These are phyloP conservation scores for Grigorovia transvaalensis DNA, from an alignment of 805 yeast genomes.

Conservation along the genomic window DNA sequence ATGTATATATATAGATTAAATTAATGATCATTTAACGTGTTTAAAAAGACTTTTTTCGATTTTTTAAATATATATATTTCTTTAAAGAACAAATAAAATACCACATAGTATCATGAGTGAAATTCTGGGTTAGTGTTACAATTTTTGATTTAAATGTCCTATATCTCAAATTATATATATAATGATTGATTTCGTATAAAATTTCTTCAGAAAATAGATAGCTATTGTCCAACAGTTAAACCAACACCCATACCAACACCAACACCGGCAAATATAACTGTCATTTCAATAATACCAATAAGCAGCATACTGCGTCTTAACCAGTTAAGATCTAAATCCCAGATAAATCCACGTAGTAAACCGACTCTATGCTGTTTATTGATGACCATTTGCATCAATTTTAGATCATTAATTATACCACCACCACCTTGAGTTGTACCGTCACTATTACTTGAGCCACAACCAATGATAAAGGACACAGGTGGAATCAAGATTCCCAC, in stretches of 20 bases:
- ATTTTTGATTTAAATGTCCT: background rate
- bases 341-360: slow-evolving; percentile 21
- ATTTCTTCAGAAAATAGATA: background rate
- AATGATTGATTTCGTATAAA: background rate
- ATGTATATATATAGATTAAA: slow-evolving; percentile 2
- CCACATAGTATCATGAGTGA: background rate
- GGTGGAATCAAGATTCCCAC: slow-evolving; percentile 21
- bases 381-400: slow-evolving; percentile 20
- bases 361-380: slow-evolving; percentile 17
- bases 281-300: slow-evolving; percentile 23
- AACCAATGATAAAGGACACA: slow-evolving; percentile 22
- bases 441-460: slow-evolving; percentile 7
- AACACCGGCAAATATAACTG: slow-evolving; percentile 31
- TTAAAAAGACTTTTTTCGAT: background rate
- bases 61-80: too few species aligned
- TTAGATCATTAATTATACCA: slow-evolving; percentile 14
- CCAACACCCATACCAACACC: slow-evolving; percentile 41
- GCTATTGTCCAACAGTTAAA: slow-evolving; percentile 7
- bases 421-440: slow-evolving; percentile 1
- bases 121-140: background rate
- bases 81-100: too few species aligned
- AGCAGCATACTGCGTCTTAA: slow-evolving; percentile 22
- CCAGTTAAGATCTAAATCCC: slow-evolving; percentile 25
- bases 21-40: background rate
- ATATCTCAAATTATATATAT: background rate